Evolutionary conservation across 1,139 yeast genomes (phyloP), one percentile per base, ranked within the genome.

Genomic region (Kazachstania sp.): DNA sequence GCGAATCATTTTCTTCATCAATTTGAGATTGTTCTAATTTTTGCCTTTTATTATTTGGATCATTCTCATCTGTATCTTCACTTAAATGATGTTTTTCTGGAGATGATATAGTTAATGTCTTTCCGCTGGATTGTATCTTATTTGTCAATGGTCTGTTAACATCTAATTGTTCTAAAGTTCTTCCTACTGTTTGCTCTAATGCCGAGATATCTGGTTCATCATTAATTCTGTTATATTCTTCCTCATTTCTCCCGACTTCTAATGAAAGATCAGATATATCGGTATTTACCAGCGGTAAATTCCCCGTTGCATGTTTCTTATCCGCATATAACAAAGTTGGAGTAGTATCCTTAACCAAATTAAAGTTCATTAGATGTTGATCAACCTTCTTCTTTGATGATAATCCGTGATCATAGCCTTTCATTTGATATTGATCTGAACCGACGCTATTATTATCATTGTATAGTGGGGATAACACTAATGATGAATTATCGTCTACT

Each of bases 101-200:
- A 12, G 35, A 30, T 31, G 20, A n/a, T 13, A 30, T 16, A 39
- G 23, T 19, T 13, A 37, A 23, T 32, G 36, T 32, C 9, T 32
- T 11, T 2, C 12, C 36, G 18, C 18, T 32, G n/a, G 15, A 32
- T 11, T 23, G 28, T 23, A 19, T 3, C 39, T 47, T 55, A 7
- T 51, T 43, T 4, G 58, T 59, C 3, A 56, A 54, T 54, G 54
- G 51, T 29, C 49, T 54, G 39, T 58, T 55, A 18, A 56, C 51
- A 44, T 58, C 60, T 26, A 56, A 46, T 32, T 52, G 50, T 40
- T 57, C 59, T 23, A 57, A 40, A 8, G 43, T 46, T n/a, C 31
- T 40, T 11, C 43, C 36, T 18, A 19, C 16, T 29, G 31, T 37
- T 20, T 30, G 45, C 34, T 39, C 37, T 7, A 19, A 30, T 39